These are phyloP conservation scores for Colletotrichum cereale DNA, from an alignment of 2,329 filamentous ascomycete species.

Conservation along the genomic window DNA sequence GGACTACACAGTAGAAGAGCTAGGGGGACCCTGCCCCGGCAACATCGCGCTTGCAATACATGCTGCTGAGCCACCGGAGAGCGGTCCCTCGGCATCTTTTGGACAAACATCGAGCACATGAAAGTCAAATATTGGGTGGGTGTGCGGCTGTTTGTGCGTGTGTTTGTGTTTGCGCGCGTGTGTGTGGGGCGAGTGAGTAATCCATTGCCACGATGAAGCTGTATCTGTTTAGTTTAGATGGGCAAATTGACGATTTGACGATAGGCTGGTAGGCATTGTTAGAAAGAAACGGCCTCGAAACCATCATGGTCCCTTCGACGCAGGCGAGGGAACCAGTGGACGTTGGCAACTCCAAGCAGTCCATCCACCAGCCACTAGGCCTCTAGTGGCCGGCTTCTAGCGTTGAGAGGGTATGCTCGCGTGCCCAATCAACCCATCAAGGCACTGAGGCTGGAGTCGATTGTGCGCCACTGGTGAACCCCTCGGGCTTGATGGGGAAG, in stretches of 20 bases:
- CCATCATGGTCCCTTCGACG: conserved; percentile 1
- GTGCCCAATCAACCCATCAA: conserved; percentile 29
- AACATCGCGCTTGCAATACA: conserved; percentile 36
- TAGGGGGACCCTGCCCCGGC: conserved; percentile 30
- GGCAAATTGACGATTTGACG: neutral
- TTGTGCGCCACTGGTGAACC: conserved; percentile 22
- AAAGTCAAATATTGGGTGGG: conserved; percentile 28
- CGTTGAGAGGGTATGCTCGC: conserved; percentile 7
- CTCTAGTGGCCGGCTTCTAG: conserved; percentile 26
- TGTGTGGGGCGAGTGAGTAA: neutral
- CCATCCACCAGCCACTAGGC: conserved; percentile 3
- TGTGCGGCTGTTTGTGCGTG: neutral
- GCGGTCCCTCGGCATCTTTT: conserved; percentile 40
- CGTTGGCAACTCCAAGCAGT: conserved; percentile 10
- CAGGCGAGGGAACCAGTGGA: conserved; percentile 19
- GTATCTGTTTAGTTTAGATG: neutral
- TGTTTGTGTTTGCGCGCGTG: neutral
- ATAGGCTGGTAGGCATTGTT: conserved; percentile 12
- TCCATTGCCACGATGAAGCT: neutral
- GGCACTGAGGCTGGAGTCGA: conserved; percentile 12
- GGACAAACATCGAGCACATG: conserved; percentile 39
- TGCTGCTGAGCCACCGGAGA: conserved; percentile 22
- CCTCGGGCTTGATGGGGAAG: neutral
- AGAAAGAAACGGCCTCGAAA: neutral
- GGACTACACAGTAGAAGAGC: conserved; percentile 8